Conservation (phyloP, 768 basidiomycete species). For the Mycena leptocephala region DNA sequence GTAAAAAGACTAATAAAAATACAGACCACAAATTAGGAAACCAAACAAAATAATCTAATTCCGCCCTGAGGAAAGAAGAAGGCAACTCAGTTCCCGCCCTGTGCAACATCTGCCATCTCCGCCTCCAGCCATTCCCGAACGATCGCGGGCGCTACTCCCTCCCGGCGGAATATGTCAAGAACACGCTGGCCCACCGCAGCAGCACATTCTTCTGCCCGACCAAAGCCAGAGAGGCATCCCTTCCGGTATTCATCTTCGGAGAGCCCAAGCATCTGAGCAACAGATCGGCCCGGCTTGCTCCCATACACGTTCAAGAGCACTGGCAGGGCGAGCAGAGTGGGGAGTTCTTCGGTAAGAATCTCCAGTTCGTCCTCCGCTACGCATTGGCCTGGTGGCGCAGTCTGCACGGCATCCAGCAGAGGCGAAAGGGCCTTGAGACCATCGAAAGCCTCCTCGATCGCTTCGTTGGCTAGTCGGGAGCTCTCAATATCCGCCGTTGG, state of each 20-base stretch:
- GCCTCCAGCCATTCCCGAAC: constrained; percentile 68
- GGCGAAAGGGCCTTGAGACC: constrained; percentile 71
- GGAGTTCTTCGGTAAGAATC: constrained; percentile 73
- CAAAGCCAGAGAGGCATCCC: constrained; percentile 82
- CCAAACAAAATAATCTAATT: constrained; percentile 15
- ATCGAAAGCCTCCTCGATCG: constrained; percentile 85
- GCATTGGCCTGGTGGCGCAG: constrained; percentile 33
- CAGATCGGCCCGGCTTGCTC: constrained; percentile 52
- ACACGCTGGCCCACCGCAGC: constrained; percentile 71
- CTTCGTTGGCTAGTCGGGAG: constrained; percentile 79
- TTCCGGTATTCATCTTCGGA: constrained; percentile 77
- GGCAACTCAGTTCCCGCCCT: constrained; percentile 11
- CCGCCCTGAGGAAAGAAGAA: constrained; percentile 17
- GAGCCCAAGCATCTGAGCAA: constrained; percentile 72
- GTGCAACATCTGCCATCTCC: constrained; percentile 51
- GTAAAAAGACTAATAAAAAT: constrained; percentile 3
- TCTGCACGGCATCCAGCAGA: constrained; percentile 68
- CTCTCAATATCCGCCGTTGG: constrained; percentile 66
- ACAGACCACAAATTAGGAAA: constrained; percentile 19
- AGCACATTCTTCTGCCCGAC: constrained; percentile 84
- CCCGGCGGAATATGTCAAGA: constrained; percentile 62
- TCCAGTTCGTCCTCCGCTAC: constrained; percentile 60
- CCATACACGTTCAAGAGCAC: constrained; percentile 71
- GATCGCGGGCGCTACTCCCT: constrained; percentile 49
- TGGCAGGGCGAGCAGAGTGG: constrained; percentile 83